Conservation (phyloP, 2,329 filamentous ascomycete genomes). For the Penicillium brasilianum region DNA sequence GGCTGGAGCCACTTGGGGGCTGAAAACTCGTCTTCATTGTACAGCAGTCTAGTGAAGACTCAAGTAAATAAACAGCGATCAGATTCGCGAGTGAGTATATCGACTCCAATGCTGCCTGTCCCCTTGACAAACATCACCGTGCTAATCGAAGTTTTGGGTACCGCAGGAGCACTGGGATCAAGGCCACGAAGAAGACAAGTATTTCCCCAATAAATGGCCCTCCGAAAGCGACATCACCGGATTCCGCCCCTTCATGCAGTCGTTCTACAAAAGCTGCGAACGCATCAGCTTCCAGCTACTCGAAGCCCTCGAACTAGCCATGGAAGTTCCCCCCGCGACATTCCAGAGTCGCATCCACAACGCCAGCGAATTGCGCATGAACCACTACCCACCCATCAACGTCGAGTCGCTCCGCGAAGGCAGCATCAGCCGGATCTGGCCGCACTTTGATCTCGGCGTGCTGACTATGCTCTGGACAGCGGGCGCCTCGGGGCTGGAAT, state of each 20-base stretch:
- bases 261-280: slow-evolving; percentile 14
- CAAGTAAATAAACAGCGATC: not conserved
- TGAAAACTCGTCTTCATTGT: slow-evolving; percentile 1
- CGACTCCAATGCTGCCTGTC: not conserved
- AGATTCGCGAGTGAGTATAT: not conserved
- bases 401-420: slow-evolving; percentile 9
- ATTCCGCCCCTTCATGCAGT: slow-evolving; percentile 10
- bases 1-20: slow-evolving; percentile 7
- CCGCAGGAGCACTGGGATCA: slow-evolving; percentile 15
- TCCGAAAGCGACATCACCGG: slow-evolving; percentile 10
- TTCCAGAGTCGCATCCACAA: slow-evolving; percentile 7
- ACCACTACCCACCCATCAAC: slow-evolving; percentile 19
- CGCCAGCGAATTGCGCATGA: slow-evolving; percentile 20
- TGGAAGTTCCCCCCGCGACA: slow-evolving; percentile 1
- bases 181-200: slow-evolving; percentile 11
- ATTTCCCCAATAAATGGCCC: slow-evolving; percentile 18
- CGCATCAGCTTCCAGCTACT: slow-evolving; percentile 7
- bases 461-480: slow-evolving; percentile 48
- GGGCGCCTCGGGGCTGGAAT: slow-evolving; percentile 44
- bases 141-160: not conserved
- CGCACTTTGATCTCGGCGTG: slow-evolving; percentile 25
- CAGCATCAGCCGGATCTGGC: slow-evolving; percentile 18
- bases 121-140: not conserved
- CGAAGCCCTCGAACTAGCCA: slow-evolving; percentile 9
- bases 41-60: slow-evolving; percentile 10